phyloP scores from a whole-genome alignment of 345 rosid genomes.

The Syzygium aromaticum region DNA sequence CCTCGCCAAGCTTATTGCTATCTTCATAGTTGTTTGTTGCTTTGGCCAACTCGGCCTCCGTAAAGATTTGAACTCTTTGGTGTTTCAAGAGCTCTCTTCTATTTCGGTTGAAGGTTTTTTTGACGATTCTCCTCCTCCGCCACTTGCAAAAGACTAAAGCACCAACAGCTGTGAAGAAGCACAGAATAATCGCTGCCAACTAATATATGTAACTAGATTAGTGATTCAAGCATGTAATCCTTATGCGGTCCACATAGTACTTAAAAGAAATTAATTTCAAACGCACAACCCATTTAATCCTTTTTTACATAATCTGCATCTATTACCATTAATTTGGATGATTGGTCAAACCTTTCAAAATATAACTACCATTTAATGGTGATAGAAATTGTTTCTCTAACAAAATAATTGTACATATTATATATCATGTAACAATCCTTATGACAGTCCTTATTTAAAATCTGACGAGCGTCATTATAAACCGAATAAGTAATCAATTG shows the following conservation, averaged over 20 bases:
- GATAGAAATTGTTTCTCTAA: not conserved
- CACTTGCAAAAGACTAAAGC: not conserved
- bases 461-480: no score
- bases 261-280: no score
- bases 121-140: not conserved
- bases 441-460: no score
- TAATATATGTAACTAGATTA: not conserved
- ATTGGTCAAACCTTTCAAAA: not conserved
- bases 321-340: not conserved
- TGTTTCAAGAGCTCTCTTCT: not conserved
- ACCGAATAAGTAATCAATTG: no score
- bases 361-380: not conserved
- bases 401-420: not conserved
- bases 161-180: not conserved
- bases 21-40: not conserved
- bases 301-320: not conserved
- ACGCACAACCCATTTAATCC: not conserved
- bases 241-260: not conserved
- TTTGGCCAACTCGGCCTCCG: fast-evolving
- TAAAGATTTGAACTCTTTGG: no score
- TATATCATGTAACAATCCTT: not conserved
- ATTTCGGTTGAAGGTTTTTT: no score
- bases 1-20: not conserved
- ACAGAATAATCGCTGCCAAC: not conserved
- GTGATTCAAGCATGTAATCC: not conserved